Evolutionary conservation across 1,284 basidiomycete genomes (phyloP), one percentile per base, ranked within the genome.

Genomic region (Bjerkandera adusta): DNA sequence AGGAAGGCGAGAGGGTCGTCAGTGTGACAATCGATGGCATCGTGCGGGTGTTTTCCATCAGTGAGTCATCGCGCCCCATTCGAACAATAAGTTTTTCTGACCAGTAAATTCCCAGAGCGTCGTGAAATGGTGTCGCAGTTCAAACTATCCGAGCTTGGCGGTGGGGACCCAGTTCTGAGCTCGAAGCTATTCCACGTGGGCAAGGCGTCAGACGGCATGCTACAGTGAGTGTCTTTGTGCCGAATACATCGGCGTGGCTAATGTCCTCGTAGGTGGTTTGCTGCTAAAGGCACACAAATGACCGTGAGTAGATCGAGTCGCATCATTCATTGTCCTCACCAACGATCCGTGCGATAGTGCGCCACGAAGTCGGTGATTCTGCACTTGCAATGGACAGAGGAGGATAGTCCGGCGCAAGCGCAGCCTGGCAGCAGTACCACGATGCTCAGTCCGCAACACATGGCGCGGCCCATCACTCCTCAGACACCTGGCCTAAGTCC

Each of bases 71-170:
- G 5, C 30, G 10, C n/a, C n/a, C n/a, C n/a, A n/a, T n/a, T n/a
- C n/a, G n/a, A n/a, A n/a, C n/a, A n/a, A n/a, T n/a, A n/a, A n/a
- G n/a, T n/a, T n/a, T n/a, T n/a, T n/a, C n/a, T n/a, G n/a, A n/a
- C n/a, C n/a, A n/a, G n/a, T n/a, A 4, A 15, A n/a, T 27, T 15
- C 44, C 5, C 44, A 83, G 81, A 81, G 57, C 76, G 77, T 48
- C 71, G 90, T 49, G 89, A 93, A 67, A 94, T 96, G 92, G 78
- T 95, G 13, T 89, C 88, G 11, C 90, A 94, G 62, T 95, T 91
- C 72, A 90, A 85, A 63, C 71, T 96, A 29, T 79, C 83, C 10
- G 90, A 93, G 52, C 69, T 96, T 27, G 86, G 84, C n/a, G 79
- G 70, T 0, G 65, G 75, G 1, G 83, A 91, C 62, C 80, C 84